Evolutionary conservation across 2,329 filamentous ascomycete species (phyloP).

Genomic region (Curvularia sp.): DNA sequence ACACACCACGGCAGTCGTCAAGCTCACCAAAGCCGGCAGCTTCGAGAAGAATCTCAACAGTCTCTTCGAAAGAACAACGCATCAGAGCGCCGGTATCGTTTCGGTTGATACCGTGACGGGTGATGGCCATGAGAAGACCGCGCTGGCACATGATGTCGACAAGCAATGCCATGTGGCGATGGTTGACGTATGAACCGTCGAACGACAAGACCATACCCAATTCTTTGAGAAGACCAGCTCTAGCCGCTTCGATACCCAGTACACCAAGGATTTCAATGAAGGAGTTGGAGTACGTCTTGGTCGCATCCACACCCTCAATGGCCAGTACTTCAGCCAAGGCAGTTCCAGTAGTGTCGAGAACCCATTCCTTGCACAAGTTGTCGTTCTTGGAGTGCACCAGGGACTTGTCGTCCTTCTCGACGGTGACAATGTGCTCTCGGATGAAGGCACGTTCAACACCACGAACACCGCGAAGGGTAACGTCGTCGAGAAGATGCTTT

Average conservation of each 20-base stretch:
- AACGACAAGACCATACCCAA: constrained; percentile 93
- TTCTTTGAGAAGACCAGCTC: constrained; percentile 85
- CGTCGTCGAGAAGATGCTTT: constrained; percentile 86
- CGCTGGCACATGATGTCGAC: constrained; percentile 98
- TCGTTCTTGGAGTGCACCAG: constrained; percentile 78
- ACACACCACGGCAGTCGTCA: constrained; percentile 97
- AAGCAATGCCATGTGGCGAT: constrained; percentile 92
- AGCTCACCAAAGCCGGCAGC: constrained; percentile 93
- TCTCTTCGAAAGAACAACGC: constrained; percentile 99
- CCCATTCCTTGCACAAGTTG: constrained; percentile 85
- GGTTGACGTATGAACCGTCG: constrained; percentile 99
- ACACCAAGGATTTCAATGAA: constrained; percentile 94
- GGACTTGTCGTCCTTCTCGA: constrained; percentile 75
- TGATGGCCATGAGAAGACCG: constrained; percentile 93
- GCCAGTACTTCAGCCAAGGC: constrained; percentile 82
- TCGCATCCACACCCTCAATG: constrained; percentile 86
- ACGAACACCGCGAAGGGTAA: constrained; percentile 88
- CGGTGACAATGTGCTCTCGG: constrained; percentile 58
- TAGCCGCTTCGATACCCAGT: constrained; percentile 94
- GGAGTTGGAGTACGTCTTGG: constrained; percentile 90
- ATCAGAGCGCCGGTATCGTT: constrained; percentile 97
- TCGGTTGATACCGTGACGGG: constrained; percentile 97
- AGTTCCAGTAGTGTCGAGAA: constrained; percentile 92
- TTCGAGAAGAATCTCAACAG: constrained; percentile 96
- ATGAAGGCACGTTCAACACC: constrained; percentile 93